phyloP scores from a whole-genome alignment of 495 filamentous ascomycete species.

The Extremus antarcticus region DNA sequence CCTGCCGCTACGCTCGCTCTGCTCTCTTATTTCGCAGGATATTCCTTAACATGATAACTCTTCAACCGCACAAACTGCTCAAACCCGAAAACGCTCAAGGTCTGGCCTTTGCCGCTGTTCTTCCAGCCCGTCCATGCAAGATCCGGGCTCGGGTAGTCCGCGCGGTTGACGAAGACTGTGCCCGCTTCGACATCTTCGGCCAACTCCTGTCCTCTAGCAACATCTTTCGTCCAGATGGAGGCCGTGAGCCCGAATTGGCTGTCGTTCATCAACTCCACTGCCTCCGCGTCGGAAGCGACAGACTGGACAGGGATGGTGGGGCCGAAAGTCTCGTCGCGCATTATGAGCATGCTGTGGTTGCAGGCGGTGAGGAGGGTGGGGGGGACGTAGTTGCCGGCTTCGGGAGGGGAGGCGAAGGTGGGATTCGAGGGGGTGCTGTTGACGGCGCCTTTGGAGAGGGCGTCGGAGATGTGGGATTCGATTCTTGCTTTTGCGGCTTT shows the following conservation, averaged over 20 bases:
- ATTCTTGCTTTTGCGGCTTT: slow-evolving; percentile 64
- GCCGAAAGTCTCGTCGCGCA: slow-evolving; percentile 95
- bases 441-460: slow-evolving; percentile 69
- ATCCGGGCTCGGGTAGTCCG: slow-evolving; percentile 90
- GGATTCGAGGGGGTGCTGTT: slow-evolving; percentile 73
- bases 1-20: too few species aligned
- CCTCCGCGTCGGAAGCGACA: slow-evolving; percentile 73
- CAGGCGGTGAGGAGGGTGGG: slow-evolving; percentile 77
- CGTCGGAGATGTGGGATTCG: slow-evolving; percentile 69
- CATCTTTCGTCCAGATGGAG: slow-evolving; percentile 97
- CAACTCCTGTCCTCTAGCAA: slow-evolving; percentile 60
- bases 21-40: slow-evolving; percentile 43
- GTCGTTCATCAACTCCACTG: slow-evolving; percentile 82
- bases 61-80: slow-evolving; percentile 94
- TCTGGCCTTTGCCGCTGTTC: slow-evolving; percentile 82
- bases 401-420: slow-evolving; percentile 55
- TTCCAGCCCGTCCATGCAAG: slow-evolving; percentile 99
- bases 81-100: slow-evolving; percentile 79
- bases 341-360: slow-evolving; percentile 74
- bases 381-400: slow-evolving; percentile 70
- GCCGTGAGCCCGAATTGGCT: slow-evolving; percentile 89
- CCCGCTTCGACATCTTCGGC: slow-evolving; percentile 80
- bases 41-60: slow-evolving; percentile 89
- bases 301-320: slow-evolving; percentile 92
- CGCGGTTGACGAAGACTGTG: slow-evolving; percentile 92